Base-by-base conservation (phyloP, 2,329 filamentous ascomycete genomes). In the Talaromyces sp. region DNA sequence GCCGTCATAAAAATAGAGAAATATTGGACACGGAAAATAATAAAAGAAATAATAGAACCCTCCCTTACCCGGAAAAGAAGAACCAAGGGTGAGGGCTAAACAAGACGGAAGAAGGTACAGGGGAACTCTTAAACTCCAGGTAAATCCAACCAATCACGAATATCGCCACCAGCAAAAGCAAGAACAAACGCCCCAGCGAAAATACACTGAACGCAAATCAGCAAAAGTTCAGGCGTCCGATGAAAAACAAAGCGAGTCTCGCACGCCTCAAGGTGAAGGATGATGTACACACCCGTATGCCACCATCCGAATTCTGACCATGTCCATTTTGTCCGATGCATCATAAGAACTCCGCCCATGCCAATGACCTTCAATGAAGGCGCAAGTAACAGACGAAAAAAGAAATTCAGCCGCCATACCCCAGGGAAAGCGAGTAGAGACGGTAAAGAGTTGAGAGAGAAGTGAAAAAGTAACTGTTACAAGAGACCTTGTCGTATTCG, bases 291-390 rank as follows among this genome's bases (percentile, higher is more conserved):
- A 48, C 63, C 62, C 61, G 61, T 62, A 63, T 65, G 64, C 40
- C 61, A 65, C 63, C 67, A 65, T 59, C 62, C 63, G 61, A 54
- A 64, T 67, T 66, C 61, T 67, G 63, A 64, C 57, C 67, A 43
- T 64, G 63, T 70, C 65, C 67, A 64, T 68, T 71, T 72, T 70
- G 63, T 64, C 71, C 69, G 66, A 69, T 67, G 68, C 65, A 72
- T 73, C 70, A 67, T 72, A 63, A 73, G 70, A 69, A 73, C 70
- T 60, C 70, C 67, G 66, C 62, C 70, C 68, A 72, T 73, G 70
- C 70, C 70, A 67, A 59, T 65, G 62, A 60, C 61, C 64, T 64
- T 63, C 56, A 56, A 57, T 59, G 37, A 61, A 61, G 63, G 59
- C 60, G 63, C 59, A 64, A 65, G 63, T 63, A 63, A 63, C 59